Evolutionary conservation across 2,329 filamentous ascomycete species (phyloP).

Genomic region (Achaetomium macrosporum): DNA sequence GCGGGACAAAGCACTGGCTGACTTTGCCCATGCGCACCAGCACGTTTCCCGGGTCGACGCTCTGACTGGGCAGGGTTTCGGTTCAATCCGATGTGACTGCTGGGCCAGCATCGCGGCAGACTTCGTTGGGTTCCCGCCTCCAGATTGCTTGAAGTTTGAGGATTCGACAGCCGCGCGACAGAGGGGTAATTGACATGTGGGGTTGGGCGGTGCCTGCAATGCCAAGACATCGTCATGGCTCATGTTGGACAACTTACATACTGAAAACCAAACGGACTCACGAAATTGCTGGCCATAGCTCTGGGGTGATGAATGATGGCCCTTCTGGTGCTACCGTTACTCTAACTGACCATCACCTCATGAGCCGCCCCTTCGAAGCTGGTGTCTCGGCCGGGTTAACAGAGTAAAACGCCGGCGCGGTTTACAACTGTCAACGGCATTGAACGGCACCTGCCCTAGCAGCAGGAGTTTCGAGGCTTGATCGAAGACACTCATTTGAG

Average conservation of each 20-base stretch:
- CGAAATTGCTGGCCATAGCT: too few species aligned
- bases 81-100: background rate
- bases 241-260: too few species aligned
- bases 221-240: background rate
- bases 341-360: too few species aligned
- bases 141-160: background rate
- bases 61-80: constrained; percentile 15
- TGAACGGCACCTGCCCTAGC: background rate
- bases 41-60: constrained; percentile 16
- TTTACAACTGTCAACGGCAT: background rate
- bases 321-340: too few species aligned
- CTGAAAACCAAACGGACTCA: too few species aligned
- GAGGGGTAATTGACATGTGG: background rate
- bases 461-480: background rate
- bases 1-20: background rate
- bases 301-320: too few species aligned
- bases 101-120: background rate
- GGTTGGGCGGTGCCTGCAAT: background rate
- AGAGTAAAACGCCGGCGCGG: constrained; percentile 7
- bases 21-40: background rate
- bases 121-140: background rate
- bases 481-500: too few species aligned
- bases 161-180: background rate
- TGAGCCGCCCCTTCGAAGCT: background rate
- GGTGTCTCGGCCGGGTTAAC: constrained; percentile 13